Evolutionary conservation across 306 rosid genomes (phyloP).

Genomic region (Casuarina glauca): DNA sequence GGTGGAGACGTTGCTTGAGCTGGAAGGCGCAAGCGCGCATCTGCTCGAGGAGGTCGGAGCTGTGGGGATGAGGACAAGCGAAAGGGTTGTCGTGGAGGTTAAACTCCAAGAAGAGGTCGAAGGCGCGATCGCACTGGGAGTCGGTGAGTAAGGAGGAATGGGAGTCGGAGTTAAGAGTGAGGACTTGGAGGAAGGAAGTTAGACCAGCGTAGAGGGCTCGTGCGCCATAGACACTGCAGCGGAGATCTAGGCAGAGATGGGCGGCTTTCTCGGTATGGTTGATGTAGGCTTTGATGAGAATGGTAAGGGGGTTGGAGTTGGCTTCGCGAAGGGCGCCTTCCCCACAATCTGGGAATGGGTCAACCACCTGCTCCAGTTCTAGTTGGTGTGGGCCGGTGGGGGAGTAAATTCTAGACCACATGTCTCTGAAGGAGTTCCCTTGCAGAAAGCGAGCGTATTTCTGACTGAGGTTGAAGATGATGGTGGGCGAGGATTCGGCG

Average conservation of each 20-base stretch:
- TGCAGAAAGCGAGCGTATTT: conserved; percentile 42
- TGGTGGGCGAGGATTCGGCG: conserved; percentile 27
- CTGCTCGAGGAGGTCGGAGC: conserved; percentile 12
- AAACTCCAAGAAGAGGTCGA: conserved; percentile 46
- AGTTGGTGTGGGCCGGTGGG: conserved; percentile 20
- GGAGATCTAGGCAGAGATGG: conserved; percentile 49
- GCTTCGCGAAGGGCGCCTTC: conserved; percentile 44
- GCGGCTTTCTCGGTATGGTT: conserved; percentile 59
- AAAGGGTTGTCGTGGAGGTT: conserved; percentile 51
- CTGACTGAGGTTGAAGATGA: conserved; percentile 27
- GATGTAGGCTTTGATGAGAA: conserved; percentile 56
- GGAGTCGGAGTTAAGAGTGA: conserved; percentile 23
- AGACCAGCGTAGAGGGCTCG: conserved; percentile 47
- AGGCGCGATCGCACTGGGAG: conserved; percentile 45
- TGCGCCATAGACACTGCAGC: conserved; percentile 27
- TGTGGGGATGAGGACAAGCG: conserved; percentile 29
- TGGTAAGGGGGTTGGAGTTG: conserved; percentile 36
- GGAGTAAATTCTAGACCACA: conserved; percentile 33
- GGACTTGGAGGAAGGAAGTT: conserved; percentile 34
- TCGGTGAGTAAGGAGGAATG: conserved; percentile 26
- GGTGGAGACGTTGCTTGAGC: conserved; percentile 45
- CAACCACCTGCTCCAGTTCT: conserved; percentile 44
- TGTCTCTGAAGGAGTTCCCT: conserved; percentile 54
- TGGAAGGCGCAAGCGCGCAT: conserved; percentile 42
- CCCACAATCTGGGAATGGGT: conserved; percentile 50